Evolutionary conservation across 805 yeast genomes (phyloP).

Genomic region (Saccharomycopsis fodiens): DNA sequence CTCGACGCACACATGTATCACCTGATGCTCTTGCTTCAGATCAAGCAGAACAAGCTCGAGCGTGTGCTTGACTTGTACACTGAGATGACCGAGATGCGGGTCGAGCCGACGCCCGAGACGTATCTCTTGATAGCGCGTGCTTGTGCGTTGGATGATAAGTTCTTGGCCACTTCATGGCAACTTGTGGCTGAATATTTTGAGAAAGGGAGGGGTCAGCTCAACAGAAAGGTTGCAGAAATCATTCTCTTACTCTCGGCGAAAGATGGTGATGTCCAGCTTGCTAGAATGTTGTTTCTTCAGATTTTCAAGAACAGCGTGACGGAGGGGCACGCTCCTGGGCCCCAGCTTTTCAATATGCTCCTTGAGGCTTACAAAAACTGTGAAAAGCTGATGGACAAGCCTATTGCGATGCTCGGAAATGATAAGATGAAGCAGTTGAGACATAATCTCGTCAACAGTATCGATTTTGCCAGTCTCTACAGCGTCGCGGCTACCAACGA

Average conservation of each 20-base stretch:
- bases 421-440: conserved; percentile 42
- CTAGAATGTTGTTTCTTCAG: conserved; percentile 43
- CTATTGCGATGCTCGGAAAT: conserved; percentile 33
- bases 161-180: conserved; percentile 64
- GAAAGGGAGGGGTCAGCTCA: conserved; percentile 25
- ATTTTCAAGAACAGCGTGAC: conserved; percentile 26
- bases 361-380: conserved; percentile 18
- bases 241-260: conserved; percentile 71
- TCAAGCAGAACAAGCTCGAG: conserved; percentile 56
- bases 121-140: conserved; percentile 58
- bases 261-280: conserved; percentile 59
- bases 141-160: conserved; percentile 46
- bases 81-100: conserved; percentile 45
- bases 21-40: conserved; percentile 60
- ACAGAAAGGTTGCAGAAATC: conserved; percentile 45
- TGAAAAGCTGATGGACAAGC: conserved; percentile 11
- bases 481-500: conserved; percentile 6
- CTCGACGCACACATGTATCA: conserved; percentile 68
- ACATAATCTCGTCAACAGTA: conserved; percentile 36
- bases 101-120: conserved; percentile 36
- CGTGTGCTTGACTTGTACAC: conserved; percentile 68
- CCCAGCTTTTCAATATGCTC: conserved; percentile 14
- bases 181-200: conserved; percentile 59
- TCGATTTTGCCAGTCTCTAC: conserved; percentile 28
- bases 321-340: conserved; percentile 22